Conservation (phyloP, 2,329 filamentous ascomycete species). For the Aspergillus awamori region DNA sequence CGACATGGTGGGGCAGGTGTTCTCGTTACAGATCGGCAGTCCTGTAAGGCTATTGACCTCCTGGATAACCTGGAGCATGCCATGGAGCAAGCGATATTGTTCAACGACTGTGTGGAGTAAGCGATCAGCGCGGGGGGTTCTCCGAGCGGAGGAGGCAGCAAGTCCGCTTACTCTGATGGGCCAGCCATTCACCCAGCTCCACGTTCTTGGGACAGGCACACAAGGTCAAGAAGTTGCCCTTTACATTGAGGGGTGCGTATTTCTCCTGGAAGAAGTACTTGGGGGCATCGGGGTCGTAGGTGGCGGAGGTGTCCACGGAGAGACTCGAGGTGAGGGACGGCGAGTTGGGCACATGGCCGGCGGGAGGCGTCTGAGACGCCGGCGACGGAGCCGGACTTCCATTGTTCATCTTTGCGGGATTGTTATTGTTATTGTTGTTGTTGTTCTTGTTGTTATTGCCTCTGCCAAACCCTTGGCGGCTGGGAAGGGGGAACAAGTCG, state of each 20-base stretch:
- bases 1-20: slow-evolving; percentile 87
- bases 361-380: slow-evolving; percentile 33
- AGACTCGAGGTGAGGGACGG: slow-evolving; percentile 43
- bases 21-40: slow-evolving; percentile 77
- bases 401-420: slow-evolving; percentile 44
- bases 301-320: slow-evolving; percentile 39
- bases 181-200: slow-evolving; percentile 92
- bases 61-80: slow-evolving; percentile 85
- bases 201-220: slow-evolving; percentile 91
- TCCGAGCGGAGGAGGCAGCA: neutral
- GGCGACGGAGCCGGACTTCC: slow-evolving; percentile 36
- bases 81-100: slow-evolving; percentile 85
- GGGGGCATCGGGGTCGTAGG: slow-evolving; percentile 46
- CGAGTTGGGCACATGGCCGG: slow-evolving; percentile 40
- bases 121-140: neutral
- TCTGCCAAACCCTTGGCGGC: slow-evolving; percentile 54
- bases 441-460: slow-evolving; percentile 52
- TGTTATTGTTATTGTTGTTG: slow-evolving; percentile 47
- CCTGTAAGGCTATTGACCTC: slow-evolving; percentile 78
- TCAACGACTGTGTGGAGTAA: slow-evolving; percentile 70
- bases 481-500: slow-evolving; percentile 33
- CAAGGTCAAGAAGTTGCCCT: slow-evolving; percentile 95
- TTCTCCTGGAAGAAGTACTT: slow-evolving; percentile 57
- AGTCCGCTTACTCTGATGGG: slow-evolving; percentile 75
- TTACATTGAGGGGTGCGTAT: slow-evolving; percentile 81